Base-by-base conservation (phyloP, 2,329 filamentous ascomycete genomes). In the Rhynchosporium agropyri region DNA sequence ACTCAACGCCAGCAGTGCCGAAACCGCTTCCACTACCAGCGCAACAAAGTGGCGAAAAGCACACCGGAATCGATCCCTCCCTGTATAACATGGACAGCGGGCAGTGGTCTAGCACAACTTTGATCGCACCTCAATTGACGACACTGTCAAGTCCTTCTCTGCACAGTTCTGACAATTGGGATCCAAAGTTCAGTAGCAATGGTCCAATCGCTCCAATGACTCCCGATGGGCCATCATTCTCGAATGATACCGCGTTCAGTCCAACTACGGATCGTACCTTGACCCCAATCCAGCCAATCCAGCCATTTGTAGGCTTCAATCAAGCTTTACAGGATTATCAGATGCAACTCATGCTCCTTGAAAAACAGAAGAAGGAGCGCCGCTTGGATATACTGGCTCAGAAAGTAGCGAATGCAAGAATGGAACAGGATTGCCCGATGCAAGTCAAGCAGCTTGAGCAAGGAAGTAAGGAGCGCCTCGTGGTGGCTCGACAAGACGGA, bases 311-410 rank as follows among this genome's bases (percentile, higher is more conserved):
- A 10, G 29, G 15, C n/a, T 3, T 12, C 4, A 46, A 26, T 7
- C 38, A 45, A 45, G 15, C 26, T 3, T 15, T 46, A 26, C 40
- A 57, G 10, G 54, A 57, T 43, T 57, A 57, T 13, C 54, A 57
- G 3, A 57, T 46, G 29, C 54, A 57, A 36, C 40, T 57, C 54
- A 57, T 57, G 54, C 29, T 57, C 12, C 28, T 57, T 36, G 54
- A 57, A 15, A 40, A 57, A 33, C 40, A 46, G 15, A 46, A 57
- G 6, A 57, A 57, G 40, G 33, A 57, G 54, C 12, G 54, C 15
- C 26, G 29, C n/a, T 45, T 46, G 54, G 2, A 36, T 36, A 2
- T 36, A 5, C 43, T 57, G 15, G 54, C 40, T 8, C 40, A 4
- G 4, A 26, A 57, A 46, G 54, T 31, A 15, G 31, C 1, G 9